Evolutionary conservation across 1,284 basidiomycete species (phyloP).

Genomic region (Ceratobasidium sp.): DNA sequence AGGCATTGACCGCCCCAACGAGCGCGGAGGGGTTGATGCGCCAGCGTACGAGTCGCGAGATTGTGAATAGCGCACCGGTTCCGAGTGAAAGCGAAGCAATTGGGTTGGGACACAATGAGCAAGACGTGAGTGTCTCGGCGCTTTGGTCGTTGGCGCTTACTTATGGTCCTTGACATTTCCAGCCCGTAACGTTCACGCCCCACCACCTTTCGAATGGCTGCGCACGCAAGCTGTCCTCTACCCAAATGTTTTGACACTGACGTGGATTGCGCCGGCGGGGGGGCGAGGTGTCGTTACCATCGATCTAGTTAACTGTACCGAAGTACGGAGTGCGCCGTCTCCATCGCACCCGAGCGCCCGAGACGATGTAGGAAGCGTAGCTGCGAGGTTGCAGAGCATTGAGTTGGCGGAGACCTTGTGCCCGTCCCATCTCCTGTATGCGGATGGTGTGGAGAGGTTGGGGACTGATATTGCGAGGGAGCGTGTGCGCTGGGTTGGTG

Average conservation of each 20-base stretch:
- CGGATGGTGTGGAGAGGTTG: too few species aligned
- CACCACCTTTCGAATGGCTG: constrained; percentile 88
- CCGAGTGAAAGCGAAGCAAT: constrained; percentile 42
- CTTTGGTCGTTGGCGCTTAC: constrained; percentile 19
- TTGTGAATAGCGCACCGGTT: constrained; percentile 40
- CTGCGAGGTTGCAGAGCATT: constrained; percentile 75
- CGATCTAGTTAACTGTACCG: constrained; percentile 83
- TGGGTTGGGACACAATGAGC: constrained; percentile 32
- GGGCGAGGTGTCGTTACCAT: constrained; percentile 82
- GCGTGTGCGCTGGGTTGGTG: too few species aligned
- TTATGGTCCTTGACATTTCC: constrained; percentile 45
- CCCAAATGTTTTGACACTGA: constrained; percentile 78
- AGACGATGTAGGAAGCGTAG: constrained; percentile 85
- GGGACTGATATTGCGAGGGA: too few species aligned
- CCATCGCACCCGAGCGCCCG: constrained; percentile 78
- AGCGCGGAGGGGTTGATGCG: constrained; percentile 42
- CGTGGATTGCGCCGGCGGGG: constrained; percentile 82
- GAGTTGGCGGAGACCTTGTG: too few species aligned
- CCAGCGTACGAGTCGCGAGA: constrained; percentile 39
- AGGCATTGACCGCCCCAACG: constrained; percentile 43
- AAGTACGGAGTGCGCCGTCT: constrained; percentile 80
- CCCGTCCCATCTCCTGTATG: too few species aligned
- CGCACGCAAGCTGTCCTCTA: constrained; percentile 85
- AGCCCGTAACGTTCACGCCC: constrained; percentile 93
- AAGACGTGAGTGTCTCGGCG: constrained; percentile 34